Evolutionary conservation across 1,139 yeast species (phyloP), one percentile per base, ranked within the genome.

Genomic region (Sugiyamaella pinicola): DNA sequence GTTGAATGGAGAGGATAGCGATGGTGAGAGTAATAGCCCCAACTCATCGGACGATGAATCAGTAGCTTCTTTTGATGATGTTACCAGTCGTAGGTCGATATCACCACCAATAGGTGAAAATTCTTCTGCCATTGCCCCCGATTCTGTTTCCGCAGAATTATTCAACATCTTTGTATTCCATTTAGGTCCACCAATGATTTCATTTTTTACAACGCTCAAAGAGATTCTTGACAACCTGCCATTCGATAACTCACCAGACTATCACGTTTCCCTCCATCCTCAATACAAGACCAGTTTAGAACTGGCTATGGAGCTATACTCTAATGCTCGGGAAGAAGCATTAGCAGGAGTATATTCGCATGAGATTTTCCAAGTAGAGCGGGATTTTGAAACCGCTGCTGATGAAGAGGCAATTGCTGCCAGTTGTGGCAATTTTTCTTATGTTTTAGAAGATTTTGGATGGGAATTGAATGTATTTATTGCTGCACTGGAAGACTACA

Each of bases 321-420:
- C 82, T 41, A 68, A 66, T 1, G 84, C 84, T 44, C 86, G 89
- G 54, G 71, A 72, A 1, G 71, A 72, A 44, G 82, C 93, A 0
- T 76, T 87, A 52, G 75, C 74, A 26, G 76, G 75, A 55, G 69
- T 87, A 7, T 87, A 87, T 64, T 69, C 74, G 6, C 88, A 84
- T 60, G 80, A 78, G 2, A 71, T 81, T 5, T 84, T 84, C 68
- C 47, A 53, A 22, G 55, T 48, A 8, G 48, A 47, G 12, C 51
- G 55, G 6, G 61, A 61, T 22, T 53, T 59, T 29, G 68, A 72
- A n/a, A 74, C 76, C 47, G 76, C 78, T 55, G 80, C 87, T 0
- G 85, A 83, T 55, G 85, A 84, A 59, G 95, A 87, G 66, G 93
- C 85, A 59, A 85, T 86, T 4, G 87, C 93, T 0, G 96, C 96